Evolutionary conservation across 2,329 filamentous ascomycete species (phyloP).

Genomic region (Cytospora mali): DNA sequence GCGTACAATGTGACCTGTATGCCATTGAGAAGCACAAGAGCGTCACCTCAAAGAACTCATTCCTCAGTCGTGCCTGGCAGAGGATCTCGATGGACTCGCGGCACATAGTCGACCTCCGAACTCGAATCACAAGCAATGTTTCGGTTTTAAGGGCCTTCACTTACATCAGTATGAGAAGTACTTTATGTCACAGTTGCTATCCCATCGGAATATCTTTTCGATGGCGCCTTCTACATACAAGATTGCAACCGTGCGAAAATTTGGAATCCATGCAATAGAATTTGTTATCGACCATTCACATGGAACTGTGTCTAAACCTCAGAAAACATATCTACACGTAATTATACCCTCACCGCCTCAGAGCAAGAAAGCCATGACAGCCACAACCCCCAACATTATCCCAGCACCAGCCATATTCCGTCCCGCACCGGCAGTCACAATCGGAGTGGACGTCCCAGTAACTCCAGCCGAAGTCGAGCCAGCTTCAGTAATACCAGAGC

Average conservation of each 20-base stretch:
- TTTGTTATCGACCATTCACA: background rate
- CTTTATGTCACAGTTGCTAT: background rate
- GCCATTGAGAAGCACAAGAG: background rate
- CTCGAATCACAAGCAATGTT: background rate
- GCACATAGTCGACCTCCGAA: background rate
- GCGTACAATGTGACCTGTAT: background rate
- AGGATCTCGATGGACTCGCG: background rate
- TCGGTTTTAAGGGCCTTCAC: background rate
- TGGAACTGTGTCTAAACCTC: background rate
- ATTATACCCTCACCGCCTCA: background rate
- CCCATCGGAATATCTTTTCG: too few relatives aligned
- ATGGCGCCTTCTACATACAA: background rate
- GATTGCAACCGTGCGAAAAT: background rate
- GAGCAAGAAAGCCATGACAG: slow-evolving; percentile 22
- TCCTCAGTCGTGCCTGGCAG: background rate
- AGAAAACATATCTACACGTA: background rate
- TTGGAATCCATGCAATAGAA: background rate
- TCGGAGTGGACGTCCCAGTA: background rate
- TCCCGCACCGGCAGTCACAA: slow-evolving; percentile 24
- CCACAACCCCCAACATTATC: slow-evolving; percentile 3
- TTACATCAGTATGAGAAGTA: background rate
- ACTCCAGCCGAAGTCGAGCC: background rate
- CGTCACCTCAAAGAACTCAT: background rate
- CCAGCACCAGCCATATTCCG: slow-evolving; percentile 5
- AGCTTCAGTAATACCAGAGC: background rate